phyloP scores from a whole-genome alignment of 805 yeast genomes.

The Cyberlindnera euphorbiae region DNA sequence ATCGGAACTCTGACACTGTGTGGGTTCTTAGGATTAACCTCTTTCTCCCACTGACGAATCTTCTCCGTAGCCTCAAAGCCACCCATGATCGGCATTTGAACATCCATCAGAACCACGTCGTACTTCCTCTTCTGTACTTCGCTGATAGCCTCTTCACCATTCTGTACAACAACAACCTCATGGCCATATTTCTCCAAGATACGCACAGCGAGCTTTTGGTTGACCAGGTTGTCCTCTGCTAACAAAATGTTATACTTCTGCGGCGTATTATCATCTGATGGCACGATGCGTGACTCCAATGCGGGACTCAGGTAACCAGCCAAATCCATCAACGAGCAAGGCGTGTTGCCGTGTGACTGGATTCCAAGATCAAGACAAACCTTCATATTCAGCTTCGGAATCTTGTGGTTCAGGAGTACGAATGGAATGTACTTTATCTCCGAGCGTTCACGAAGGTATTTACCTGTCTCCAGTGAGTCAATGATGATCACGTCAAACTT shows the following conservation, averaged over 20 bases:
- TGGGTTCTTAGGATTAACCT: constrained; percentile 63
- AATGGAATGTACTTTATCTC: constrained; percentile 84
- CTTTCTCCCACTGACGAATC: constrained; percentile 83
- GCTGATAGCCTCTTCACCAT: constrained; percentile 76
- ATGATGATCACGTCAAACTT: constrained; percentile 78
- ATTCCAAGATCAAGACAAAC: constrained; percentile 82
- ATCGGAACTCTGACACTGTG: constrained; percentile 76
- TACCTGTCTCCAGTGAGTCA: constrained; percentile 73
- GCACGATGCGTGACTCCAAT: constrained; percentile 73
- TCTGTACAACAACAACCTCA: constrained; percentile 76
- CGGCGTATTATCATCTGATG: constrained; percentile 75
- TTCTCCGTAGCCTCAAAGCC: constrained; percentile 88
- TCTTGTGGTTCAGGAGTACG: constrained; percentile 69
- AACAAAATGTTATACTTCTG: constrained; percentile 67
- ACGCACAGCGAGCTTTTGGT: constrained; percentile 81
- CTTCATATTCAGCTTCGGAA: constrained; percentile 75
- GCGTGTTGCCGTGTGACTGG: constrained; percentile 84
- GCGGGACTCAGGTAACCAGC: constrained; percentile 85
- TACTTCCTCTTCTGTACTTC: constrained; percentile 62
- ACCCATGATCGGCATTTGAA: constrained; percentile 93
- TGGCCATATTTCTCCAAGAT: constrained; percentile 84
- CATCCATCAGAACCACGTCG: constrained; percentile 87
- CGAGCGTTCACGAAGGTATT: constrained; percentile 59
- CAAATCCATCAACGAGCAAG: constrained; percentile 75
- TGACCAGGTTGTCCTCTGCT: constrained; percentile 84